phyloP scores from a whole-genome alignment of 2,329 filamentous ascomycete genomes.

The Fusarium secorum region DNA sequence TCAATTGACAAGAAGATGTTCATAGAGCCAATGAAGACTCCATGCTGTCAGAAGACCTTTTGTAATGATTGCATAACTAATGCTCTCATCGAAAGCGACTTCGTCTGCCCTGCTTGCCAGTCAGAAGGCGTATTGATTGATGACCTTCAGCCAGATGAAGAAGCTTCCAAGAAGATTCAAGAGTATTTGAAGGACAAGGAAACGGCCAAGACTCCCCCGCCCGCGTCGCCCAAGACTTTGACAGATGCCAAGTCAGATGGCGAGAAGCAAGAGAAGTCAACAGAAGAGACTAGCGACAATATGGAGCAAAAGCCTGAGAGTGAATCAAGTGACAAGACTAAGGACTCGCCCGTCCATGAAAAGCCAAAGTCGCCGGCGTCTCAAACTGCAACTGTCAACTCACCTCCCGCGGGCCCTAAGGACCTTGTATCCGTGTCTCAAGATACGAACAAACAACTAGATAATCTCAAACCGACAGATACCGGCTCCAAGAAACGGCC shows the following conservation, averaged over 20 bases:
- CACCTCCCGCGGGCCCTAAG: slow-evolving; percentile 45
- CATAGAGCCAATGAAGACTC: slow-evolving; percentile 98
- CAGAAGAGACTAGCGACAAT: slow-evolving; percentile 50
- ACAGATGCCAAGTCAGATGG: slow-evolving; percentile 30
- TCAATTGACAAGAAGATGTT: slow-evolving; percentile 98
- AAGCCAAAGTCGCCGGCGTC: slow-evolving; percentile 49
- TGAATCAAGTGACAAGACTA: slow-evolving; percentile 25
- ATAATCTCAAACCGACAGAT: slow-evolving; percentile 44
- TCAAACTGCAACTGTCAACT: slow-evolving; percentile 34
- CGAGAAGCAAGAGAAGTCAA: slow-evolving; percentile 37
- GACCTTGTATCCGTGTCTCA: slow-evolving; percentile 43
- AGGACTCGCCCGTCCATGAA: slow-evolving; percentile 38
- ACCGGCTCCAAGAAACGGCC: slow-evolving; percentile 76
- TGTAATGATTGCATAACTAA: slow-evolving; percentile 99
- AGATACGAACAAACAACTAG: slow-evolving; percentile 47
- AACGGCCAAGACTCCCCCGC: slow-evolving; percentile 52
- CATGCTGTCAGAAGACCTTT: slow-evolving; percentile 97
- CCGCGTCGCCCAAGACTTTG: slow-evolving; percentile 44
- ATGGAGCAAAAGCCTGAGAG: slow-evolving; percentile 48
- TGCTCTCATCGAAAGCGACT: slow-evolving; percentile 97
- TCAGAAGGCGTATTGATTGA: slow-evolving; percentile 92
- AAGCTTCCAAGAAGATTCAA: slow-evolving; percentile 79
- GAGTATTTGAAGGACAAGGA: slow-evolving; percentile 71
- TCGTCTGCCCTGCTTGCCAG: slow-evolving; percentile 91
- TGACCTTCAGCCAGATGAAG: slow-evolving; percentile 84